These are phyloP conservation scores for Yamadazyma dendronema DNA, from an alignment of 1,139 yeast genomes.

Conservation along the genomic window DNA sequence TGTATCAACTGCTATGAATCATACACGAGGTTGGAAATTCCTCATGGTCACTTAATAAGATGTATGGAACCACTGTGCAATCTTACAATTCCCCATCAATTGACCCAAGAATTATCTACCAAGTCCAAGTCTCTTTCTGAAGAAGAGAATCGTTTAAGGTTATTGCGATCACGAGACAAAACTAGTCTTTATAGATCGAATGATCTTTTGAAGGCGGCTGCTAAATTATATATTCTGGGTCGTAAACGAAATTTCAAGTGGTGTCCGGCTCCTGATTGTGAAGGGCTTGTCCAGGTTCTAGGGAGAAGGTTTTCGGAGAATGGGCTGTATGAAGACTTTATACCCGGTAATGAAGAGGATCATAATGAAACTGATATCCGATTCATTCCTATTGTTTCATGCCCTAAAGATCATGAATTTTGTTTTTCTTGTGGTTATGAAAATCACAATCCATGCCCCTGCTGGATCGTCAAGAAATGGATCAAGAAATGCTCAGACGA, in stretches of 20 bases:
- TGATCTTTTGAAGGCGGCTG: constrained; percentile 24
- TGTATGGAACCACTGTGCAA: constrained; percentile 58
- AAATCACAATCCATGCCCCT: constrained; percentile 83
- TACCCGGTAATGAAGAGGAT: constrained; percentile 11
- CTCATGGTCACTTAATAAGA: constrained; percentile 54
- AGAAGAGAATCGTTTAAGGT: neutral
- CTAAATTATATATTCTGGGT: constrained; percentile 51
- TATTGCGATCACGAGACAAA: neutral
- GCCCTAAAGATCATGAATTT: constrained; percentile 67
- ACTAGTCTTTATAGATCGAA: constrained; percentile 9
- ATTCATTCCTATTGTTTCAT: constrained; percentile 61
- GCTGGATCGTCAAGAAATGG: constrained; percentile 72
- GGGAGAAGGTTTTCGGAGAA: constrained; percentile 16
- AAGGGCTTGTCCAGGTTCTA: constrained; percentile 18
- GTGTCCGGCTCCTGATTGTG: constrained; percentile 92
- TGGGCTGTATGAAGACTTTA: constrained; percentile 14
- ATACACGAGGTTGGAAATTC: constrained; percentile 53
- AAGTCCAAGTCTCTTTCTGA: neutral
- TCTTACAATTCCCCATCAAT: constrained; percentile 33
- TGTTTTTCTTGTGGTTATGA: constrained; percentile 78
- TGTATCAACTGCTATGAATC: constrained; percentile 67
- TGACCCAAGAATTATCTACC: constrained; percentile 10
- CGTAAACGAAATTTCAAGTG: constrained; percentile 54
- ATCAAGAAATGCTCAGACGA: constrained; percentile 79
- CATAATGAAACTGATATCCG: constrained; percentile 34